These are phyloP conservation scores for Xanthoparmelia taractica DNA, from an alignment of 495 filamentous ascomycete species.

Conservation along the genomic window DNA sequence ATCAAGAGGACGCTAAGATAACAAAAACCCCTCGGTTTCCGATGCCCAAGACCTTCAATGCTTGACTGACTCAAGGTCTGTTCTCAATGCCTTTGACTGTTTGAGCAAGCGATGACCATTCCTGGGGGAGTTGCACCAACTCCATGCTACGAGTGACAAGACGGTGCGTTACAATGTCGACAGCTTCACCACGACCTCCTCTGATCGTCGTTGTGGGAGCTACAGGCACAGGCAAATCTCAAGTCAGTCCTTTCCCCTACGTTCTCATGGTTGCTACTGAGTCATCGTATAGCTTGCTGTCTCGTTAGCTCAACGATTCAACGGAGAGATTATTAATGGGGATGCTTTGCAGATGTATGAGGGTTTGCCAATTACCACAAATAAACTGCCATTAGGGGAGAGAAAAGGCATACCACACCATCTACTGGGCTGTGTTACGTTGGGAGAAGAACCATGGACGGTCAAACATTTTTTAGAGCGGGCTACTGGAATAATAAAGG, in stretches of 20 bases:
- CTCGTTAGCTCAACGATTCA: constrained; percentile 70
- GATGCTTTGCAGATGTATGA: constrained; percentile 99
- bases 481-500: constrained; percentile 60
- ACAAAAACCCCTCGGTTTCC: neutral
- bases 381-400: constrained; percentile 73
- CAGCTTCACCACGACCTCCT: constrained; percentile 34
- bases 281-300: constrained; percentile 68
- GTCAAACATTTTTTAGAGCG: constrained; percentile 65
- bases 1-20: constrained; percentile 1
- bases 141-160: constrained; percentile 8
- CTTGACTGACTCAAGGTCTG: neutral
- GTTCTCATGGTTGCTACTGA: constrained; percentile 1
- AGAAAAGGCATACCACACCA: constrained; percentile 81
- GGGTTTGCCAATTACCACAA: constrained; percentile 90
- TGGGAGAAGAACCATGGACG: constrained; percentile 72
- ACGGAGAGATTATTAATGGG: constrained; percentile 95
- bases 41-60: too few relatives aligned
- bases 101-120: neutral
- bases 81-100: too few relatives aligned
- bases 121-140: neutral
- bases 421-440: constrained; percentile 65
- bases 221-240: constrained; percentile 96
- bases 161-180: constrained; percentile 11
- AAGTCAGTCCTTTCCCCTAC: constrained; percentile 48
- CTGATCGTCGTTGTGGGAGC: constrained; percentile 83